Percentiles rank a stretch among this genome's conserved stretches.
These are phyloP conservation scores for Imleria badia DNA, from an alignment of 768 basidiomycete genomes.

Conservation along the genomic window DNA sequence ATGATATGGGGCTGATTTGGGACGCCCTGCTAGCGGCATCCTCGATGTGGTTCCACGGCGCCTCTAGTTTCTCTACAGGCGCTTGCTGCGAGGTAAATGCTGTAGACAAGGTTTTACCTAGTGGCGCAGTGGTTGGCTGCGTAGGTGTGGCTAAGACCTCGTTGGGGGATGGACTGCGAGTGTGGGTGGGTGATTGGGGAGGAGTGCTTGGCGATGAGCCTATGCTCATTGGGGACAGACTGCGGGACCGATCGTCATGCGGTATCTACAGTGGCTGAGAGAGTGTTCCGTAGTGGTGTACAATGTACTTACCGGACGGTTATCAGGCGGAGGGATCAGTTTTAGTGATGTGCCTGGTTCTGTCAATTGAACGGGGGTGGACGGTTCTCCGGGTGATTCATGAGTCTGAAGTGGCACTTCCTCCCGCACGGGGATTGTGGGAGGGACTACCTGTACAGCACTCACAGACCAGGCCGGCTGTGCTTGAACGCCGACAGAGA, in stretches of 20 bases:
- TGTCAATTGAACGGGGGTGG: conserved; percentile 7
- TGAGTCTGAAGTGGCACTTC: not conserved
- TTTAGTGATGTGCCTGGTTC: conserved; percentile 11
- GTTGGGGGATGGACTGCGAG: conserved; percentile 1
- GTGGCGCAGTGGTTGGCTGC: conserved; percentile 1
- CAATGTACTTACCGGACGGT: conserved; percentile 22
- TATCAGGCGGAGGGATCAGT: conserved; percentile 14
- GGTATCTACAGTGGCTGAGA: conserved; percentile 35
- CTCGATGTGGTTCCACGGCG: conserved; percentile 22
- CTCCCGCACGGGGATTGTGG: conserved; percentile 16
- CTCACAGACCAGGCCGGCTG: conserved; percentile 36
- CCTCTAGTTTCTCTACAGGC: conserved; percentile 14
- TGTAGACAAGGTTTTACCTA: conserved; percentile 11
- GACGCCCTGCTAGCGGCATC: conserved; percentile 29
- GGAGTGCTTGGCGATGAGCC: conserved; percentile 47
- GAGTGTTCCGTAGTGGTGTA: not conserved
- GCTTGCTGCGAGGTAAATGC: conserved; percentile 18
- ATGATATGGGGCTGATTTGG: conserved; percentile 32
- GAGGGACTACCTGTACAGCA: conserved; percentile 38
- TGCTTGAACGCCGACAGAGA: conserved; percentile 48
- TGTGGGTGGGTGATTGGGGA: conserved; percentile 21
- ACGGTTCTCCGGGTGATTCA: conserved; percentile 6
- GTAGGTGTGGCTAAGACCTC: conserved; percentile 4
- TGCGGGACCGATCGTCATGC: conserved; percentile 39
- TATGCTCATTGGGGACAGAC: conserved; percentile 63